Percentiles rank a stretch among this genome's conserved stretches.
Conservation (phyloP, 805 yeast species). For the Torulaspora quercuum region DNA sequence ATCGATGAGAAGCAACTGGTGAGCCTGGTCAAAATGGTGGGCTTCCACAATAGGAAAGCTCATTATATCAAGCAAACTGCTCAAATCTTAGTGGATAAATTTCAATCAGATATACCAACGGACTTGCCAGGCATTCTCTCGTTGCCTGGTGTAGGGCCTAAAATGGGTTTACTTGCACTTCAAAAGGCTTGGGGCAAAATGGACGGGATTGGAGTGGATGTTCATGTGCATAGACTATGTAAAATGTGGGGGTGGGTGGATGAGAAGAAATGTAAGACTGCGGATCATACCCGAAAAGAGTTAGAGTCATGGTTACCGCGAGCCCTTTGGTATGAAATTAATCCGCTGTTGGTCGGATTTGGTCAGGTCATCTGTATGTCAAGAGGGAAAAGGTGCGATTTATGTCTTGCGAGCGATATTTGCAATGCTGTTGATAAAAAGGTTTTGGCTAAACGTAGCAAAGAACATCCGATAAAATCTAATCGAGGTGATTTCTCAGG, state of each 20-base stretch:
- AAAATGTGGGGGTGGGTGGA: constrained; percentile 79
- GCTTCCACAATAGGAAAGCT: constrained; percentile 83
- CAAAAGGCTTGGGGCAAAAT: constrained; percentile 77
- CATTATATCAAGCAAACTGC: constrained; percentile 61
- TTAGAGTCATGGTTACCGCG: constrained; percentile 72
- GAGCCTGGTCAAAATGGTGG: constrained; percentile 68
- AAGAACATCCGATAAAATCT: constrained; percentile 13
- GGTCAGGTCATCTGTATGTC: constrained; percentile 88
- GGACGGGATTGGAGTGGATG: constrained; percentile 92
- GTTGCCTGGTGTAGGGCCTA: constrained; percentile 93
- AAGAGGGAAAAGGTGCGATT: constrained; percentile 63
- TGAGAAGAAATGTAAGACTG: constrained; percentile 47
- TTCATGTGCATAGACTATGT: constrained; percentile 78
- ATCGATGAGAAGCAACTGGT: constrained; percentile 59
- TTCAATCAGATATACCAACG: constrained; percentile 69
- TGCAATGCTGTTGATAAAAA: constrained; percentile 58
- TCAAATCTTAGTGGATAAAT: constrained; percentile 46
- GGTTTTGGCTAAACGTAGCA: constrained; percentile 34
- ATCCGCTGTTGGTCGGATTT: constrained; percentile 85
- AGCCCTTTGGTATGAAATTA: constrained; percentile 77
- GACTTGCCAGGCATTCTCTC: constrained; percentile 58
- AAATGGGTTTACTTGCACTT: constrained; percentile 81
- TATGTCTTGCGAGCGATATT: constrained; percentile 56
- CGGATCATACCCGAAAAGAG: constrained; percentile 69
- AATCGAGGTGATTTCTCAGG: constrained; percentile 44